A percentile compares a stretch with the other conserved stretches of the same genome.
Conservation (phyloP, 2,329 filamentous ascomycete species). For the Shiraia sp. region DNA sequence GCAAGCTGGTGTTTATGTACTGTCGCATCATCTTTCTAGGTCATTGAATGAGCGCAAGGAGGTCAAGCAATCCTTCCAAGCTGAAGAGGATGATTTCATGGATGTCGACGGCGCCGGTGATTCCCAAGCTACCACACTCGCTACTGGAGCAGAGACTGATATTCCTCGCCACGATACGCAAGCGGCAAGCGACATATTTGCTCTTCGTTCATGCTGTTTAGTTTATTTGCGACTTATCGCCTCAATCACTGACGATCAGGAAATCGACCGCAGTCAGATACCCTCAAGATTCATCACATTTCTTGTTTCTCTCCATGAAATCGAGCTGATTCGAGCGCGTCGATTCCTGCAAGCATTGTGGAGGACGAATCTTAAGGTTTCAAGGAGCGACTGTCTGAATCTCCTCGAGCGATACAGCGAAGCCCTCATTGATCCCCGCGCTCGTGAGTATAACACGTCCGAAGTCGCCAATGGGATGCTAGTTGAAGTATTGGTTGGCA, state of each 20-base stretch:
- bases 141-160: conserved; percentile 37
- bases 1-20: conserved; percentile 37
- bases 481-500: conserved; percentile 37
- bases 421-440: conserved; percentile 37
- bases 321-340: conserved; percentile 36
- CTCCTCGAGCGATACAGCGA: conserved; percentile 37
- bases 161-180: conserved; percentile 53
- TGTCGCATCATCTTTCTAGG: conserved; percentile 36
- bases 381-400: conserved; percentile 27
- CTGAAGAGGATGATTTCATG: conserved; percentile 59
- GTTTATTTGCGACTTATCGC: conserved; percentile 36
- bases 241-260: conserved; percentile 12
- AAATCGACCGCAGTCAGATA: conserved; percentile 17
- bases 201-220: conserved; percentile 35
- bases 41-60: conserved; percentile 33
- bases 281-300: conserved; percentile 33
- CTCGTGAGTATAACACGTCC: conserved; percentile 42
- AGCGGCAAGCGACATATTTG: conserved; percentile 28
- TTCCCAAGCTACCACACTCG: conserved; percentile 59
- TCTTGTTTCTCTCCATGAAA: conserved; percentile 29
- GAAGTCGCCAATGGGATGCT: conserved; percentile 44
- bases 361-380: conserved; percentile 23
- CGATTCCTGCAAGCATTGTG: conserved; percentile 34
- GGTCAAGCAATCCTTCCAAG: conserved; percentile 37
- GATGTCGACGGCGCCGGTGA: conserved; percentile 69